A percentile compares a stretch with the other conserved stretches of the same genome.
phyloP scores from a whole-genome alignment of 495 filamentous ascomycete genomes.

The Penicillium roqueforti region DNA sequence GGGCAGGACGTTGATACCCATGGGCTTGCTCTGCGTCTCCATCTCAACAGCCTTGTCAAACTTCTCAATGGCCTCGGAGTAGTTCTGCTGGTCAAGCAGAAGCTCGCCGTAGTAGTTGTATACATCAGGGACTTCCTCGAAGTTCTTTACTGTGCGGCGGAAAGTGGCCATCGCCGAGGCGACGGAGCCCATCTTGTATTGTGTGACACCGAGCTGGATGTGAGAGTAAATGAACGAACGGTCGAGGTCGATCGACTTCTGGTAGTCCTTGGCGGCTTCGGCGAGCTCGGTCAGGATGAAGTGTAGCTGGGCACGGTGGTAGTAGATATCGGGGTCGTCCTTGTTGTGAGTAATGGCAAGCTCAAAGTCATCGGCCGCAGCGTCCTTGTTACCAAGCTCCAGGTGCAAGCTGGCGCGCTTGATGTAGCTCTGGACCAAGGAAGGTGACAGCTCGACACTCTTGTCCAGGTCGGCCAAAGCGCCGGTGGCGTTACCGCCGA shows the following conservation, averaged over 20 bases:
- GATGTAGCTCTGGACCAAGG: slow-evolving; percentile 93
- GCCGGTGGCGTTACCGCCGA: slow-evolving; percentile 78
- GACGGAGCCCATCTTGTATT: slow-evolving; percentile 99
- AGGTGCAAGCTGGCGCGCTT: slow-evolving; percentile 98
- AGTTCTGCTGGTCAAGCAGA: slow-evolving; percentile 95
- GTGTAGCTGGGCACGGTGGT: slow-evolving; percentile 96
- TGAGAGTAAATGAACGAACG: slow-evolving; percentile 96
- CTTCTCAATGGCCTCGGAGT: slow-evolving; percentile 91
- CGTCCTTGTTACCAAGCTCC: slow-evolving; percentile 87
- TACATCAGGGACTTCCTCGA: slow-evolving; percentile 91
- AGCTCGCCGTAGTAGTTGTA: slow-evolving; percentile 99
- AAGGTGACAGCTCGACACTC: slow-evolving; percentile 84
- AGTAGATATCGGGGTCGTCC: slow-evolving; percentile 96
- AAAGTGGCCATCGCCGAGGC: slow-evolving; percentile 98
- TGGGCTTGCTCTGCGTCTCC: slow-evolving; percentile 89
- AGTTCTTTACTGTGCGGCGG: slow-evolving; percentile 96
- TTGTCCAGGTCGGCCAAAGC: slow-evolving; percentile 82
- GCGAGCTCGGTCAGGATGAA: slow-evolving; percentile 94
- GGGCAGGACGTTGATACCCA: slow-evolving; percentile 94
- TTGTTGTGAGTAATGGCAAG: slow-evolving; percentile 79
- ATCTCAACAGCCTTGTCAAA: slow-evolving; percentile 97
- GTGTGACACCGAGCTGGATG: slow-evolving; percentile 98
- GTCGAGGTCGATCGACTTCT: slow-evolving; percentile 98
- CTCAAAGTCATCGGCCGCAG: slow-evolving; percentile 83
- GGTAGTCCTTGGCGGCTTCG: slow-evolving; percentile 95